Percentiles rank a stretch among this genome's conserved stretches.
These are phyloP conservation scores for Akanthomyces lecanii DNA, from an alignment of 2,329 filamentous ascomycete genomes.

Conservation along the genomic window DNA sequence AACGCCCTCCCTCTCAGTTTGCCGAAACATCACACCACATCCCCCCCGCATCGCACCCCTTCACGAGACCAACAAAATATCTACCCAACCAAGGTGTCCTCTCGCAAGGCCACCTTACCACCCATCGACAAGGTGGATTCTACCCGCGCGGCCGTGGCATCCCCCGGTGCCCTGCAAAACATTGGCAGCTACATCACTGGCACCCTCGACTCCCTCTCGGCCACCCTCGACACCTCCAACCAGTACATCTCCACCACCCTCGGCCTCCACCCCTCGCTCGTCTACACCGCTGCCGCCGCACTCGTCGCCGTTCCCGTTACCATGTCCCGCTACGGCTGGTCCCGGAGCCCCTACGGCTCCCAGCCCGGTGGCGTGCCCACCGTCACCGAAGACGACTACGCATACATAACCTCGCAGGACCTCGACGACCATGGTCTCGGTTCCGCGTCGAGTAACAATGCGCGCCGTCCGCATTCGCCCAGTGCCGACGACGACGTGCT, in stretches of 20 bases:
- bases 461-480: slow-evolving; percentile 37
- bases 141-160: slow-evolving; percentile 53
- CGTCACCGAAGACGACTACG: slow-evolving; percentile 73
- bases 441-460: slow-evolving; percentile 18
- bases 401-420: slow-evolving; percentile 78
- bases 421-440: slow-evolving; percentile 44
- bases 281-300: slow-evolving; percentile 48
- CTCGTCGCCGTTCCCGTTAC: slow-evolving; percentile 44
- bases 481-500: slow-evolving; percentile 63
- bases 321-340: slow-evolving; percentile 54
- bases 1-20: neutral
- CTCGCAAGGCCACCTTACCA: slow-evolving; percentile 20
- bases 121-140: slow-evolving; percentile 59
- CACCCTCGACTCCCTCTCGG: slow-evolving; percentile 46
- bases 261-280: slow-evolving; percentile 45
- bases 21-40: neutral
- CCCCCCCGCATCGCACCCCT: neutral
- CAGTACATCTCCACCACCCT: slow-evolving; percentile 48
- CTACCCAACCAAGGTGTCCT: slow-evolving; percentile 19
- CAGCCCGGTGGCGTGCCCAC: slow-evolving; percentile 48
- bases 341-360: slow-evolving; percentile 50
- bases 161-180: slow-evolving; percentile 59
- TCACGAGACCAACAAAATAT: neutral
- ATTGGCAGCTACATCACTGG: slow-evolving; percentile 55
- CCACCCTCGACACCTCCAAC: slow-evolving; percentile 44